Evolutionary conservation across 345 rosid genomes (phyloP).

Genomic region (Conringia planisiliqua): DNA sequence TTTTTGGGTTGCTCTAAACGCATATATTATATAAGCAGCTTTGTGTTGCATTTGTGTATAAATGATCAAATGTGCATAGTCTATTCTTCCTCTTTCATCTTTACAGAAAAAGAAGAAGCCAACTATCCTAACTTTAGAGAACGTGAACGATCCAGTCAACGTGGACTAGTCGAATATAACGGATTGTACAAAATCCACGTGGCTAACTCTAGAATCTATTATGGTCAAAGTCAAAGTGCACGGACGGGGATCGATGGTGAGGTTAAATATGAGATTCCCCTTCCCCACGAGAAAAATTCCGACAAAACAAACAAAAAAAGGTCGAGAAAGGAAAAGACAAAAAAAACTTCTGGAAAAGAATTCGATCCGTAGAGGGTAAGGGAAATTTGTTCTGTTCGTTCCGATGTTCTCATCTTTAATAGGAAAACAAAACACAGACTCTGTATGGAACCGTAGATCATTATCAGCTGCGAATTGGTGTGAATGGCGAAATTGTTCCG

Average conservation of each 20-base stretch:
- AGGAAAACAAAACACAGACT: not conserved
- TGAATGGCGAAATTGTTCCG: not conserved
- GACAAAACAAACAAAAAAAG: too few species aligned
- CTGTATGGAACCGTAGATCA: not conserved
- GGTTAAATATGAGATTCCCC: slow-evolving; percentile 2
- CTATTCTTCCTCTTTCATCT: not conserved
- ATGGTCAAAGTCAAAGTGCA: slow-evolving; percentile 2
- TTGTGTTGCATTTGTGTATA: not conserved
- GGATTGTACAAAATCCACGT: not conserved
- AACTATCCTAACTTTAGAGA: not conserved
- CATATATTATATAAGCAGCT: not conserved
- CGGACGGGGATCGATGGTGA: not conserved
- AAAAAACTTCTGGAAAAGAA: not conserved
- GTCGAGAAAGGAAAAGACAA: too few species aligned
- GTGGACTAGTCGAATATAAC: not conserved
- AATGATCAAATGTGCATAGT: not conserved
- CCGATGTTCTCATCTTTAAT: not conserved
- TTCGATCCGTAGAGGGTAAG: not conserved
- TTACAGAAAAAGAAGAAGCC: too few species aligned
- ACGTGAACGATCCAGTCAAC: too few species aligned
- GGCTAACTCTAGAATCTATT: not conserved
- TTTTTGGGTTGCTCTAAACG: not conserved
- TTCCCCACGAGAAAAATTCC: not conserved
- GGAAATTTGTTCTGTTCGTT: not conserved
- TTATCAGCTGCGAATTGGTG: not conserved